Evolutionary conservation across 2,329 filamentous ascomycete species (phyloP).

Genomic region (Zalaria sp.): DNA sequence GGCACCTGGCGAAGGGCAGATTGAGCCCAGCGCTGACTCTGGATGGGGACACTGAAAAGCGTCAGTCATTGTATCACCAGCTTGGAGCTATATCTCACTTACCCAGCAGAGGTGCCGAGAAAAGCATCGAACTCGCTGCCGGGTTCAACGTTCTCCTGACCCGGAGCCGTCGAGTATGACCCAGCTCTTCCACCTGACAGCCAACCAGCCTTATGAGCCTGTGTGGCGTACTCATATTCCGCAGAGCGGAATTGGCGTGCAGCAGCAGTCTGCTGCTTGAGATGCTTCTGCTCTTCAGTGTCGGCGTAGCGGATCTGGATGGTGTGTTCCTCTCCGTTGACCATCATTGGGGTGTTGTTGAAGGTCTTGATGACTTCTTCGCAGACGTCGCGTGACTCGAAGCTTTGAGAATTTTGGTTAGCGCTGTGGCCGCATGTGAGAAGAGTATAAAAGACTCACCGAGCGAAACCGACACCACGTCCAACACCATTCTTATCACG

Average conservation of each 20-base stretch:
- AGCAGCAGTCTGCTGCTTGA: constrained; percentile 92
- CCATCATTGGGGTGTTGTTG: constrained; percentile 50
- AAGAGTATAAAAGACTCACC: constrained; percentile 40
- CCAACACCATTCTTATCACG: constrained; percentile 84
- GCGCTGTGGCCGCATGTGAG: constrained; percentile 1
- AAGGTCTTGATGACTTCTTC: constrained; percentile 79
- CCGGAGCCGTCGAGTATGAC: neutral
- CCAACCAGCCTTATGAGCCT: constrained; percentile 15
- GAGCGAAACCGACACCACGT: constrained; percentile 92
- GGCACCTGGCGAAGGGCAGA: constrained; percentile 12
- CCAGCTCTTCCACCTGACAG: constrained; percentile 2
- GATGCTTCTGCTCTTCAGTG: constrained; percentile 87
- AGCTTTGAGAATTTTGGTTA: constrained; percentile 39
- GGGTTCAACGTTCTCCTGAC: constrained; percentile 10
- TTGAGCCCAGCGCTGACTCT: constrained; percentile 21
- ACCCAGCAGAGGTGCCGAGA: constrained; percentile 15
- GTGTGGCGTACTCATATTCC: constrained; percentile 50
- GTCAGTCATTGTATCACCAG: too few species aligned
- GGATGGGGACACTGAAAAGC: constrained; percentile 13
- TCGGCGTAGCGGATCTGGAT: constrained; percentile 94
- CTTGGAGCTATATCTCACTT: neutral
- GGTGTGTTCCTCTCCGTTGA: constrained; percentile 61
- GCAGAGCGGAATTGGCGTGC: constrained; percentile 91
- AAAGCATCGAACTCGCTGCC: constrained; percentile 23
- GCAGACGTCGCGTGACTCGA: constrained; percentile 77